These are phyloP conservation scores for Cercospora canescens DNA, from an alignment of 2,329 filamentous ascomycete species.

Conservation along the genomic window DNA sequence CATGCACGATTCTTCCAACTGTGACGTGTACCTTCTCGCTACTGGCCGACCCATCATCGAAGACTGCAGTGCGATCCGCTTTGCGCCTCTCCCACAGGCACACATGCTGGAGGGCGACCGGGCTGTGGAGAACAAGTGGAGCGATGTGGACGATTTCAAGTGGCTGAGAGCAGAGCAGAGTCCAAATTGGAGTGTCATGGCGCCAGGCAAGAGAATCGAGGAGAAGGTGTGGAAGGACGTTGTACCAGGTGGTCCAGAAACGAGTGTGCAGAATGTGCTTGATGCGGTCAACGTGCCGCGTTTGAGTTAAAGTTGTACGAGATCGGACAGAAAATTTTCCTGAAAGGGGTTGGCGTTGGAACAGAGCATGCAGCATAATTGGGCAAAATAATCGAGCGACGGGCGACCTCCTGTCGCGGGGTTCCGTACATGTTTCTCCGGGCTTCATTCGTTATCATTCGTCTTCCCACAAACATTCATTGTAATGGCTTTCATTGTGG, in stretches of 20 bases:
- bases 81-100: conserved; percentile 69
- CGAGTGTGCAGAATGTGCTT: conserved; percentile 67
- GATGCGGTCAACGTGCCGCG: conserved; percentile 36
- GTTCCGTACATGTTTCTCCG: too few species aligned
- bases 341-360: too few species aligned
- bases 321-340: too few species aligned
- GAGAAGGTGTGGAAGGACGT: conserved; percentile 64
- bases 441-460: too few species aligned
- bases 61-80: conserved; percentile 75
- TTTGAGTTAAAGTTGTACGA: too few species aligned
- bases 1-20: conserved; percentile 82
- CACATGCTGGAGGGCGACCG: conserved; percentile 47
- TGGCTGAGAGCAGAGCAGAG: conserved; percentile 86
- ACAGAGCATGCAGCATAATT: too few species aligned
- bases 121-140: conserved; percentile 67
- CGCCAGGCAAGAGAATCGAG: conserved; percentile 46
- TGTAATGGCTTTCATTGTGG: too few species aligned
- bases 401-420: too few species aligned
- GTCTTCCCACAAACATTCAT: too few species aligned
- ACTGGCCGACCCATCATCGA: conserved; percentile 90
- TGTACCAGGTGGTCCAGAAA: conserved; percentile 63
- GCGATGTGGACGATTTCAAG: conserved; percentile 94
- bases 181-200: conserved; percentile 80
- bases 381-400: too few species aligned
- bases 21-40: conserved; percentile 81